phyloP scores from a whole-genome alignment of 352 stramenopile species.

The Globisporangium paroecandrum region DNA sequence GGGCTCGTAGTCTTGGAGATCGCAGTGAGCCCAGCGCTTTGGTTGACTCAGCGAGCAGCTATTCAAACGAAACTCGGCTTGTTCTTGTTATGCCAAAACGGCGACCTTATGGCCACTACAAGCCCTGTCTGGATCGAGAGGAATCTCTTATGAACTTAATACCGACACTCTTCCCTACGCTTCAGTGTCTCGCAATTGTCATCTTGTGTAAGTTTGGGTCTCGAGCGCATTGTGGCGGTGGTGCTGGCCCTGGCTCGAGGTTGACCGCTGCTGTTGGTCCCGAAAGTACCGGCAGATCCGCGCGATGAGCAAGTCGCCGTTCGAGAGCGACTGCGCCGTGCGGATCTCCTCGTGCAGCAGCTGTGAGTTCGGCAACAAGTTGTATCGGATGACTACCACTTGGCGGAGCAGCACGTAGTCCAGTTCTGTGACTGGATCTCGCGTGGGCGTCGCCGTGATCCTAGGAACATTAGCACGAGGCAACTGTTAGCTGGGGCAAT shows the following conservation, averaged over 20 bases:
- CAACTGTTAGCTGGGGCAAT: too few species aligned
- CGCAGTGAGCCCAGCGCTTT: too few species aligned
- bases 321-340: neutral
- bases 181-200: neutral
- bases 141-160: too few species aligned
- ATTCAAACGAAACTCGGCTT: too few species aligned
- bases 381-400: neutral
- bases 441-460: neutral
- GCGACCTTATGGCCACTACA: too few species aligned
- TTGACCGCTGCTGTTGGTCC: neutral
- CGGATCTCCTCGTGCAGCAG: constrained; percentile 1
- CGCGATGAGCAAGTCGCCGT: neutral
- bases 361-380: neutral
- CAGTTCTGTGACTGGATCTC: neutral
- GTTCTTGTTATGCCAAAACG: too few species aligned
- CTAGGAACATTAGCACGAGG: neutral
- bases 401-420: neutral
- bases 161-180: too few species aligned
- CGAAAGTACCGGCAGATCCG: neutral
- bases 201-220: neutral
- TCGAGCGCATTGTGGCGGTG: neutral
- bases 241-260: neutral
- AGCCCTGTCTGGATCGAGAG: too few species aligned
- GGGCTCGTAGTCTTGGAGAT: too few species aligned
- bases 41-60: too few species aligned